Percentiles rank a stretch among this genome's conserved stretches.
Evolutionary conservation across 768 basidiomycete genomes (phyloP).

Genomic region (Ephemerocybe angulata): DNA sequence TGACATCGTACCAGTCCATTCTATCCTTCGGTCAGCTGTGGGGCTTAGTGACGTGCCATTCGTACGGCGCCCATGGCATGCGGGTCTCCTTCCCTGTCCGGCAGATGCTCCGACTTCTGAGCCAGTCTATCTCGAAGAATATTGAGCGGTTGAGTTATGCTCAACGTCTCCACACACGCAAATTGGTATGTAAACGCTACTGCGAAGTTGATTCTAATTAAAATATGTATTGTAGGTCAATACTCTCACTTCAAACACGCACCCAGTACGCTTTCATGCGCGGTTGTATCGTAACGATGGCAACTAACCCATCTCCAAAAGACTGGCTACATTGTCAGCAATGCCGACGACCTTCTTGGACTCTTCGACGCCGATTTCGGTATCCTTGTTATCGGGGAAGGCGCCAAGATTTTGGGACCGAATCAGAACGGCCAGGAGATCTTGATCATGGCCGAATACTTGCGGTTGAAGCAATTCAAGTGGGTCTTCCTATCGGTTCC

Average conservation of each 20-base stretch:
- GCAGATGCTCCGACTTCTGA: conserved; percentile 76
- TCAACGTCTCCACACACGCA: conserved; percentile 67
- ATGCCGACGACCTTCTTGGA: conserved; percentile 72
- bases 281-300: background rate
- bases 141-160: conserved; percentile 79
- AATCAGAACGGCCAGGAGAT: conserved; percentile 75
- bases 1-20: conserved; percentile 50
- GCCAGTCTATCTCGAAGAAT: conserved; percentile 76
- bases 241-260: conserved; percentile 59
- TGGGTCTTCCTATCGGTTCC: conserved; percentile 28
- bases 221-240: conserved; percentile 58
- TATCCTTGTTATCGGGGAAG: conserved; percentile 67
- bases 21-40: conserved; percentile 76
- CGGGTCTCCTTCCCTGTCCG: conserved; percentile 82
- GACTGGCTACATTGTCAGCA: conserved; percentile 76
- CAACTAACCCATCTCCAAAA: conserved; percentile 13
- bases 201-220: background rate
- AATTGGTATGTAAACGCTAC: conserved; percentile 51
- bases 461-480: conserved; percentile 70
- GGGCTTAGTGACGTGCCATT: conserved; percentile 78
- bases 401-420: conserved; percentile 65
- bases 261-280: conserved; percentile 40
- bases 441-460: conserved; percentile 74
- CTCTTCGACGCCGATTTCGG: conserved; percentile 80
- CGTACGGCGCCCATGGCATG: conserved; percentile 76